phyloP scores from a whole-genome alignment of 345 rosid species.

The Eucalyptus polyanthemos region DNA sequence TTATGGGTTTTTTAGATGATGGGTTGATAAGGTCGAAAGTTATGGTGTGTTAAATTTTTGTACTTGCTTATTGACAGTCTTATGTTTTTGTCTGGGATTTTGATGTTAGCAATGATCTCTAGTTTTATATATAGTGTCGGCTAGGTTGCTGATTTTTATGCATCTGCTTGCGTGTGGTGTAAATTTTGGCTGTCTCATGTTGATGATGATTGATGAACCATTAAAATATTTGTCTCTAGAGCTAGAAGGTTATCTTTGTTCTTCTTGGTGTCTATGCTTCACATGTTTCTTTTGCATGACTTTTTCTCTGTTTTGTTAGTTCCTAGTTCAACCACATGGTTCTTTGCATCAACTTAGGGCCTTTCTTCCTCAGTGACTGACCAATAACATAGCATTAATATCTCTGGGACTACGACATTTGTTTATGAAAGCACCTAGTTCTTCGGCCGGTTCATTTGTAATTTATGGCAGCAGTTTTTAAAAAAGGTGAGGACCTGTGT shows the following conservation, averaged over 20 bases:
- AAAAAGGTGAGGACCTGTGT: not conserved
- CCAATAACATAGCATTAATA: not conserved
- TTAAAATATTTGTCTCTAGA: not conserved
- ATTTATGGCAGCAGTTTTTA: not conserved
- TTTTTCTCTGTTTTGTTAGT: not conserved
- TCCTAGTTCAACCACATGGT: not conserved
- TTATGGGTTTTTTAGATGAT: not conserved
- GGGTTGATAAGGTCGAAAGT: not conserved
- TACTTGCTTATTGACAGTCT: not conserved
- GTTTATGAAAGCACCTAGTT: not conserved
- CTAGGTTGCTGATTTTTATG: not conserved
- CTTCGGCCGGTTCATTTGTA: not conserved
- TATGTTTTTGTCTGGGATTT: not conserved
- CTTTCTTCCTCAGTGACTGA: not conserved
- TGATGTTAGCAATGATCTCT: not conserved
- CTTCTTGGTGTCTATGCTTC: not conserved
- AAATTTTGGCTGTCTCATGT: not conserved
- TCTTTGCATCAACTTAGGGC: not conserved
- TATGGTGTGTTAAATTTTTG: not conserved
- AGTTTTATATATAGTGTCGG: not conserved
- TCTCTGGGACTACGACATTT: not conserved
- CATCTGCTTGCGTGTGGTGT: not conserved
- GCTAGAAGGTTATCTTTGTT: not conserved
- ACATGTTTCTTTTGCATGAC: not conserved
- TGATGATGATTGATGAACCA: not conserved